A percentile compares a stretch with the other conserved stretches of the same genome.
Evolutionary conservation across 2,329 filamentous ascomycete genomes (phyloP).

Genomic region (Cladorrhinum sp.): DNA sequence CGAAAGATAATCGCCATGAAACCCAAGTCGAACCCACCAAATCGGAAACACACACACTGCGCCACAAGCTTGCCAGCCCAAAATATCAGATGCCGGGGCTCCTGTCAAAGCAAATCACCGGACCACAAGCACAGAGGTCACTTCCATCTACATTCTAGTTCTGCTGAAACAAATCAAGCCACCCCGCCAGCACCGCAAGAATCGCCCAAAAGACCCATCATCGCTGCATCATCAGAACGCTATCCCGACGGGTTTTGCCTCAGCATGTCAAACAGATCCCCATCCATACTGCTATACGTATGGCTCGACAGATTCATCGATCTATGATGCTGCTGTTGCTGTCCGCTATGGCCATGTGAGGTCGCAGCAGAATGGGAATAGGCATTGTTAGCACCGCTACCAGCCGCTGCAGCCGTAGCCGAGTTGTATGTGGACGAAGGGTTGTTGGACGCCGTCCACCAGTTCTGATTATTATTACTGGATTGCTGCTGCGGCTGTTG

Average conservation of each 20-base stretch:
- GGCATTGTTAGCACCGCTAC: slow-evolving; percentile 15
- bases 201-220: neutral
- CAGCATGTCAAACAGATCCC: slow-evolving; percentile 30
- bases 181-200: neutral
- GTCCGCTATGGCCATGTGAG: neutral
- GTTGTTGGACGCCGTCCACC: slow-evolving; percentile 32
- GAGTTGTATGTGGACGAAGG: slow-evolving; percentile 25
- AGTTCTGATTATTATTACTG: slow-evolving; percentile 35
- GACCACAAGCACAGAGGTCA: no score
- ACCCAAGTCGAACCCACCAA: neutral
- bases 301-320: slow-evolving; percentile 29
- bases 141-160: no score
- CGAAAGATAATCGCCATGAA: neutral
- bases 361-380: slow-evolving; percentile 12
- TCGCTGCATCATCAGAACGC: neutral
- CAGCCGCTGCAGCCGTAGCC: slow-evolving; percentile 8
- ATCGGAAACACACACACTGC: no score
- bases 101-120: no score
- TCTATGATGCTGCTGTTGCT: slow-evolving; percentile 23
- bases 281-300: slow-evolving; percentile 29
- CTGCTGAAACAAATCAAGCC: neutral
- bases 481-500: slow-evolving; percentile 29
- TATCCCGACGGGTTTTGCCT: slow-evolving; percentile 17
- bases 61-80: neutral
- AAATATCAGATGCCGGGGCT: no score